Evolutionary conservation across 805 yeast species (phyloP).

Genomic region (Yarrowia divulgata): DNA sequence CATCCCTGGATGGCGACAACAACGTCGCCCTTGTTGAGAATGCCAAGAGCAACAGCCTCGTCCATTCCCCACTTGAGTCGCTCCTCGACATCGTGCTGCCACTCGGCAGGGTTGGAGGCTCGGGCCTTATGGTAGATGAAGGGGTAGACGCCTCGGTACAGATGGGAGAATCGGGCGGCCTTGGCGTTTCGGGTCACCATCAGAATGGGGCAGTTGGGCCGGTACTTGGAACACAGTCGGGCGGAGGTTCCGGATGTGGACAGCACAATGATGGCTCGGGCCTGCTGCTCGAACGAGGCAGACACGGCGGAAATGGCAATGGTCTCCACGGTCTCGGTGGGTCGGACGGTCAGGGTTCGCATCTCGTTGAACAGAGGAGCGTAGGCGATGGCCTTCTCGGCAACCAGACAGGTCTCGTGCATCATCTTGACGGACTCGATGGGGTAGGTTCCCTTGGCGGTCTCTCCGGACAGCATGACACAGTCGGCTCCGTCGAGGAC

Average conservation of each 20-base stretch:
- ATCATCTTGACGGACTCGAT: constrained; percentile 96
- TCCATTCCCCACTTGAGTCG: constrained; percentile 92
- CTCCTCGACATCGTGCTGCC: constrained; percentile 96
- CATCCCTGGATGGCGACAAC: constrained; percentile 98
- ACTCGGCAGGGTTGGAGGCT: constrained; percentile 66
- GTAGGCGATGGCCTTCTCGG: constrained; percentile 97
- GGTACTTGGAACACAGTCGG: constrained; percentile 94
- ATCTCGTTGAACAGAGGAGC: constrained; percentile 81
- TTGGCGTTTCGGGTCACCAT: constrained; percentile 96
- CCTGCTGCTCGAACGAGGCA: constrained; percentile 94
- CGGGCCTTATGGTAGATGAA: constrained; percentile 75
- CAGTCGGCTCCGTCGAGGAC: constrained; percentile 99
- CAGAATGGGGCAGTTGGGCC: constrained; percentile 96
- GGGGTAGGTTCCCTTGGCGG: constrained; percentile 99
- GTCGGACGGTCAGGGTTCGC: constrained; percentile 82
- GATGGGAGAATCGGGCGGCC: constrained; percentile 94
- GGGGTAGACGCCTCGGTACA: constrained; percentile 99
- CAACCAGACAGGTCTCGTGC: constrained; percentile 96
- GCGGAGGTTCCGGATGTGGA: constrained; percentile 96
- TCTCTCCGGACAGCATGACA: constrained; percentile 99
- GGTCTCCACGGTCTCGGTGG: constrained; percentile 94
- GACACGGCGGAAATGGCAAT: constrained; percentile 97
- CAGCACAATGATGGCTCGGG: constrained; percentile 95
- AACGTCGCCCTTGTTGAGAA: constrained; percentile 84
- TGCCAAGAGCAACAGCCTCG: constrained; percentile 86